Conservation (phyloP, 1,139 yeast species). For the Hemisphaericaspora xylofermentans region DNA sequence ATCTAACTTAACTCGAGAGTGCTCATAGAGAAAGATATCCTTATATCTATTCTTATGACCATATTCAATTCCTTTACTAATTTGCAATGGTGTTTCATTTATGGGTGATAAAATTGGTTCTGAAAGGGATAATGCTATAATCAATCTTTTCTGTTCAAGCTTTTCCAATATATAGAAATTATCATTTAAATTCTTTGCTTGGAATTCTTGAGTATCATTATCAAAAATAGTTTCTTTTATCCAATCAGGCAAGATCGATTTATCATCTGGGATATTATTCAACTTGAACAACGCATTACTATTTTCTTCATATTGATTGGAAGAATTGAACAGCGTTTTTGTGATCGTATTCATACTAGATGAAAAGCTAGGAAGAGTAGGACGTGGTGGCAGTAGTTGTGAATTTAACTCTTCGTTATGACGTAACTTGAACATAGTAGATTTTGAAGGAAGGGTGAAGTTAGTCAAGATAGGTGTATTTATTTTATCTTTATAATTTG, state of each 20-base stretch:
- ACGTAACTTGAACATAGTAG: slow-evolving; percentile 34
- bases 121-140: slow-evolving; percentile 25
- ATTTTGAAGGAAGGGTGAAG: slow-evolving; percentile 26
- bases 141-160: slow-evolving; percentile 32
- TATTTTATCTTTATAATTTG: slow-evolving; percentile 8
- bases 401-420: slow-evolving; percentile 39
- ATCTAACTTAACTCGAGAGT: slow-evolving; percentile 61
- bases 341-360: not conserved
- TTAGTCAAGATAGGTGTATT: slow-evolving; percentile 29
- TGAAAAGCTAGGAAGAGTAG: not conserved
- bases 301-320: slow-evolving; percentile 8
- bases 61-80: slow-evolving; percentile 62
- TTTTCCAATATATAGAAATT: slow-evolving; percentile 30
- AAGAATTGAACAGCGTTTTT: not conserved
- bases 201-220: slow-evolving; percentile 10
- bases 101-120: slow-evolving; percentile 5
- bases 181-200: slow-evolving; percentile 21
- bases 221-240: slow-evolving; percentile 9
- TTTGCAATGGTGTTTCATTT: slow-evolving; percentile 21
- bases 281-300: slow-evolving; percentile 11
- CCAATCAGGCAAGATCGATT: slow-evolving; percentile 18
- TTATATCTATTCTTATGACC: slow-evolving; percentile 78
- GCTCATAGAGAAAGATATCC: slow-evolving; percentile 81
- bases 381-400: not conserved
- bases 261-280: slow-evolving; percentile 11